Base-by-base conservation (phyloP, 805 yeast genomes). In the Metschnikowia chrysomelidarum region DNA sequence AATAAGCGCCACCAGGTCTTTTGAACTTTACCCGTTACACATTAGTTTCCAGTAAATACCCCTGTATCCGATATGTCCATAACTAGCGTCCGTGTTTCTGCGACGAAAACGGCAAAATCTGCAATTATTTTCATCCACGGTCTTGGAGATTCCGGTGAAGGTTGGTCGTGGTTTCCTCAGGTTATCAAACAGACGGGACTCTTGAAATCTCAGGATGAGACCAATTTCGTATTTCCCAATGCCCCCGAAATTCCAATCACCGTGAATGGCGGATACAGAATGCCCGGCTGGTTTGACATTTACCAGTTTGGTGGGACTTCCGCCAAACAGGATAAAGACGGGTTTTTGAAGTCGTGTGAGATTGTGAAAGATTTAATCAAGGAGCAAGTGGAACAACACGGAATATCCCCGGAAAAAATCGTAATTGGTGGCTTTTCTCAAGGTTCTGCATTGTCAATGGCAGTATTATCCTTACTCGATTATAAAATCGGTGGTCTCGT, bases 351-450 rank as follows among this genome's bases (percentile, higher is more conserved):
- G 34, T 64, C 80, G 9, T 62, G 78, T 28, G 67, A 69, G 1
- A 48, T 59, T 3, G 63, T 82, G 16, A 64, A 71, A 32, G 49
- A 50, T 1, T 62, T 71, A 44, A 67, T 83, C 27, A 56, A 71
- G 14, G 78, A 77, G 36, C 78, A 81, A 46, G 63, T 74, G 11
- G 74, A 72, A 7, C 48, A 50, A 5, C 40, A 56, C 33, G 77
- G 82, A 7, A 72, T 84, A 22, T 69, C 75, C 4, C 67, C 82
- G 0, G 77, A 76, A 12, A 75, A 83, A 34, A 83, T 93, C 30
- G 66, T 93, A n/a, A 67, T 93, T 38, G 98, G 98, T 22, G 98
- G 98, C 0, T 93, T 93, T 56, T 82, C 94, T 4, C 98, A 93
- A 62, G 98, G 98, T 36, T 94, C 87, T 31, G 88, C 95, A 2